These are phyloP conservation scores for Ogataea trehalophila DNA, from an alignment of 805 yeast species.

Conservation along the genomic window DNA sequence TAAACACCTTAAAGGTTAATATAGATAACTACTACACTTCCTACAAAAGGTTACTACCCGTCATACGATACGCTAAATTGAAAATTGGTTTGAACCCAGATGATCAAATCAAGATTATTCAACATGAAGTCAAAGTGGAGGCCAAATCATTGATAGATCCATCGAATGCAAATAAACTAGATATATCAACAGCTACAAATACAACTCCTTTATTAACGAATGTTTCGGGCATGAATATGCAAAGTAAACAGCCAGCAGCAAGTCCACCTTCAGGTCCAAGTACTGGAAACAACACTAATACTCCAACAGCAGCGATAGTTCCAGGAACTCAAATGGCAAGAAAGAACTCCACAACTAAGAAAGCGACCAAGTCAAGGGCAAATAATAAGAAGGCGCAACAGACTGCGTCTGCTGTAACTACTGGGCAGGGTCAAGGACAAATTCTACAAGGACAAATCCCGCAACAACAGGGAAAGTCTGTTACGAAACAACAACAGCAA, in stretches of 20 bases:
- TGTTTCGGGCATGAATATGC: too few relatives aligned
- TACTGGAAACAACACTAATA: neutral
- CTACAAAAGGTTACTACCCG: slow-evolving; percentile 44
- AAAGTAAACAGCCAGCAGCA: too few relatives aligned
- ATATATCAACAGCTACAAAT: neutral
- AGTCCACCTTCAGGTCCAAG: too few relatives aligned
- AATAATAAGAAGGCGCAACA: slow-evolving; percentile 6
- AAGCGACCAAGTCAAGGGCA: slow-evolving; percentile 7
- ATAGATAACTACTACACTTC: slow-evolving; percentile 40
- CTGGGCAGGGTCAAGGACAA: neutral
- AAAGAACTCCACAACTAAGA: slow-evolving; percentile 3
- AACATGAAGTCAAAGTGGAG: slow-evolving; percentile 24
- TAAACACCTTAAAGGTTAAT: slow-evolving; percentile 31
- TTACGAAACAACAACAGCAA: neutral
- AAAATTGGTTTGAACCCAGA: slow-evolving; percentile 48
- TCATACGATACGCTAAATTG: slow-evolving; percentile 46
- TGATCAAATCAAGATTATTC: slow-evolving; percentile 29
- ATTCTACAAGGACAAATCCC: neutral
- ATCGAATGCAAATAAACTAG: slow-evolving; percentile 1
- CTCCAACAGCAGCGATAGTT: neutral
- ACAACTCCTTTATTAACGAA: neutral
- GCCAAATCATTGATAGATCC: slow-evolving; percentile 10
- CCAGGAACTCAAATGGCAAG: neutral
- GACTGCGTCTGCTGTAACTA: neutral
- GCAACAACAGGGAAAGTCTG: neutral